Conservation (phyloP, 805 yeast genomes). For the Maudiozyma saulgeensis region DNA sequence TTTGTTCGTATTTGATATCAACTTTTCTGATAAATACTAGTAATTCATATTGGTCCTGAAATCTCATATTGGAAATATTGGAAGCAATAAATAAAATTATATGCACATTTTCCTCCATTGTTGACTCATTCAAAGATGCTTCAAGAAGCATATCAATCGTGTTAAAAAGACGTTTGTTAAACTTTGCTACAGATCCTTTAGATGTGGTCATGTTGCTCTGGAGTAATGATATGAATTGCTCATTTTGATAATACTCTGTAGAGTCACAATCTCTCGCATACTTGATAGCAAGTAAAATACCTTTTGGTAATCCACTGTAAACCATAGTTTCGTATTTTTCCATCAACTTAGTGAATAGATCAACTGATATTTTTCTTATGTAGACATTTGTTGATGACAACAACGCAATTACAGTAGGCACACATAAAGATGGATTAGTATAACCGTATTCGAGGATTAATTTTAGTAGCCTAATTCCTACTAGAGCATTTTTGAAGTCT, state of each 20-base stretch:
- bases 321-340: slow-evolving; percentile 65
- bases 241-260: slow-evolving; percentile 7
- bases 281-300: slow-evolving; percentile 44
- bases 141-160: background rate
- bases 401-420: slow-evolving; percentile 62
- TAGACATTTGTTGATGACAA: slow-evolving; percentile 41
- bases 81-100: slow-evolving; percentile 14
- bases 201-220: slow-evolving; percentile 12
- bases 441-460: slow-evolving; percentile 54
- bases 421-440: slow-evolving; percentile 63
- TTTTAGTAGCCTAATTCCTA: slow-evolving; percentile 47
- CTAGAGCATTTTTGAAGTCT: slow-evolving; percentile 37
- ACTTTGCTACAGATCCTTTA: slow-evolving; percentile 14
- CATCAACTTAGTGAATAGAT: slow-evolving; percentile 45
- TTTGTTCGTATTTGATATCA: slow-evolving; percentile 18
- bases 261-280: slow-evolving; percentile 24
- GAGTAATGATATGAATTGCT: slow-evolving; percentile 9
- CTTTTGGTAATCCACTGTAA: slow-evolving; percentile 55
- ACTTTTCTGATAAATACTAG: slow-evolving; percentile 11
- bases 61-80: slow-evolving; percentile 15
- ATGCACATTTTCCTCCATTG: slow-evolving; percentile 4
- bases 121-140: background rate
- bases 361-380: slow-evolving; percentile 40
- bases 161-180: slow-evolving; percentile 6
- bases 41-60: slow-evolving; percentile 17